Percentiles rank a stretch among this genome's conserved stretches.
These are phyloP conservation scores for Inga leiocalycina DNA, from an alignment of 306 rosid genomes.

Conservation along the genomic window DNA sequence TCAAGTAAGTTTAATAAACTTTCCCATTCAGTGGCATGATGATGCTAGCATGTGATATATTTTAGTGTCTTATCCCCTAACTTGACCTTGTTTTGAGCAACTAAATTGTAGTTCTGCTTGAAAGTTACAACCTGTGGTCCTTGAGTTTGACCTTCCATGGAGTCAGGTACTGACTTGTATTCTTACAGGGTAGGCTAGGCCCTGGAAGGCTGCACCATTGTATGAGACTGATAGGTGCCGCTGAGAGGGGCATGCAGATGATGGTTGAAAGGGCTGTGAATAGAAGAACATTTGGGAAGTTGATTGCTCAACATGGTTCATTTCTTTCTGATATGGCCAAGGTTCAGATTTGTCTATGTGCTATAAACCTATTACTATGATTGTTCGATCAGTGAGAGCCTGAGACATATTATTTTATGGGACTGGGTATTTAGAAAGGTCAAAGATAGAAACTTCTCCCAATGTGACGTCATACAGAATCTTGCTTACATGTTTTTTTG, in stretches of 20 bases:
- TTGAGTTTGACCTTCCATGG: background rate
- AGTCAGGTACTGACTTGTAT: slow-evolving; percentile 9
- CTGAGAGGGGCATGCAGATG: slow-evolving; percentile 86
- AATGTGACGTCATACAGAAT: background rate
- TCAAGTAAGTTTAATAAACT: slow-evolving; percentile 59
- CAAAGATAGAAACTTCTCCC: slow-evolving; percentile 16
- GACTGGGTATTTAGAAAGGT: background rate
- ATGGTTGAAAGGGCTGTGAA: slow-evolving; percentile 87
- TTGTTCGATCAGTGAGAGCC: background rate
- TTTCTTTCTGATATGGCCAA: slow-evolving; percentile 80
- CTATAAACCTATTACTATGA: background rate
- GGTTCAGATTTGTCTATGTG: slow-evolving; percentile 44
- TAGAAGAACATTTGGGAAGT: slow-evolving; percentile 81
- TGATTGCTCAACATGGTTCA: slow-evolving; percentile 93
- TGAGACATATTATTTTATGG: background rate
- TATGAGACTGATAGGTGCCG: slow-evolving; percentile 94
- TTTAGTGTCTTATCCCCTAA: slow-evolving; percentile 5
- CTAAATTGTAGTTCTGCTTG: background rate
- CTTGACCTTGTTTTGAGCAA: slow-evolving; percentile 6
- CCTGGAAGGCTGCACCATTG: slow-evolving; percentile 99
- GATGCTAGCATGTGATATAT: slow-evolving; percentile 25
- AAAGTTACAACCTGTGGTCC: slow-evolving; percentile 2
- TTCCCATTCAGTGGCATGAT: background rate
- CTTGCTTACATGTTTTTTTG: slow-evolving; percentile 11
- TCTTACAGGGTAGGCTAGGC: slow-evolving; percentile 88